These are phyloP conservation scores for Hyphopichia pseudoburtonii DNA, from an alignment of 1,139 yeast genomes.

Conservation along the genomic window DNA sequence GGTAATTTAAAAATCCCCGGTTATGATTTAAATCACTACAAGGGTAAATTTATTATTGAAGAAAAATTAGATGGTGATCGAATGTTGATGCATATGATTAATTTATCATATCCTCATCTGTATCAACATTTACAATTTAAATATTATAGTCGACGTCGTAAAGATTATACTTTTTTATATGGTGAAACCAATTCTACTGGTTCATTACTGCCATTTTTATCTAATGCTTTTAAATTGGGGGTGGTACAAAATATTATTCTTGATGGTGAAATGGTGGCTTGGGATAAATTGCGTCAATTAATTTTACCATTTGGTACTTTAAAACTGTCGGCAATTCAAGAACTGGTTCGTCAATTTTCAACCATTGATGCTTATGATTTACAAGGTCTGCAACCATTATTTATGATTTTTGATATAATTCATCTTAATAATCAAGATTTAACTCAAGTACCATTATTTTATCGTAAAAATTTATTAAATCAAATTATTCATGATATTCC, in stretches of 20 bases:
- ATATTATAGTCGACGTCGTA: constrained; percentile 68
- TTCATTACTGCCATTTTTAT: constrained; percentile 57
- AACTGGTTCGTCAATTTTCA: constrained; percentile 43
- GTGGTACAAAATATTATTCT: constrained; percentile 52
- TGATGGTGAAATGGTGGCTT: constrained; percentile 95
- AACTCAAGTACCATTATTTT: constrained; percentile 51
- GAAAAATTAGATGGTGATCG: constrained; percentile 96
- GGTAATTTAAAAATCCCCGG: not conserved
- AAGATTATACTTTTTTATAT: constrained; percentile 72
- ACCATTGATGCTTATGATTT: constrained; percentile 37
- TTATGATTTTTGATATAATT: constrained; percentile 70
- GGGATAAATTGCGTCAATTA: constrained; percentile 60
- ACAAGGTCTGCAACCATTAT: constrained; percentile 56
- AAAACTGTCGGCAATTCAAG: constrained; percentile 65
- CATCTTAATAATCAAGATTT: constrained; percentile 65
- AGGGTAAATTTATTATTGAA: constrained; percentile 63
- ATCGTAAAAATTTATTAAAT: constrained; percentile 54
- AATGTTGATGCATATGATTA: constrained; percentile 62
- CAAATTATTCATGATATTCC: constrained; percentile 49
- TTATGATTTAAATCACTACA: constrained; percentile 12
- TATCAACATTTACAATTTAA: constrained; percentile 42
- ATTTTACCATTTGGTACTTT: constrained; percentile 80
- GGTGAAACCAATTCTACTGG: constrained; percentile 65
- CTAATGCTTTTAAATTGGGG: constrained; percentile 39
- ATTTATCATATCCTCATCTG: constrained; percentile 10